Base-by-base conservation (phyloP, 2,329 filamentous ascomycete genomes). In the Xylariomycetidae sp. region DNA sequence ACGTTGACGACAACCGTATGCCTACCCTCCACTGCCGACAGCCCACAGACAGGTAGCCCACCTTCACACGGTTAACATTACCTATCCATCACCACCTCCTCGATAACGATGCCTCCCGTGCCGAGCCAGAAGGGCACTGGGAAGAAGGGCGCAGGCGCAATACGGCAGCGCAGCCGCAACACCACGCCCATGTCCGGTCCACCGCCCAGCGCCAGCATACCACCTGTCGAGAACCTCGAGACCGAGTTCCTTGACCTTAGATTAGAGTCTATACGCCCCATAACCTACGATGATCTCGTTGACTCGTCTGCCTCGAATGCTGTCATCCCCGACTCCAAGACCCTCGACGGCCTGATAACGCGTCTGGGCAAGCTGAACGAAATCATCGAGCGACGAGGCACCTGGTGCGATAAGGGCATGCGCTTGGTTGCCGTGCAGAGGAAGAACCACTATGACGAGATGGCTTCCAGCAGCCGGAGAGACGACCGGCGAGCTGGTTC, bases 81-180 rank as follows among this genome's bases (percentile, higher is more conserved):
- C 26, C n/a, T 14, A 23, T 18, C 13, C 27, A 28, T 22, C 15
- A 14, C 15, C 20, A 8, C n/a, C n/a, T n/a, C n/a, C 25, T 16
- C 24, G 23, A 18, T 28, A 49, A 59, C 39, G 35, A 81, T 81
- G 76, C 72, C 76, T 54, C 71, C 74, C 18, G 64, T 63, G 35
- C 67, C 72, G 29, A 68, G 72, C 45, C 73, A 79, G 52, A 76
- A 78, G 50, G 76, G 76, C 37, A 76, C 75, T 17, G 70, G 76
- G 54, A 82, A 81, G 64, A 85, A 85, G 62, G 68, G 66, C 37
- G 64, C 68, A 40, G 70, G 70, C 46, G 72, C 72, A 47, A 72
- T 78, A 40, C 77, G 79, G 47, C 82, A 80, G 48, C 70, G 76
- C 41, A 88, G 82, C 55, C 80, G 85, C 53, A 89, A 88, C 59